phyloP scores from a whole-genome alignment of 345 rosid genomes.

The Ceriops zippeliana region DNA sequence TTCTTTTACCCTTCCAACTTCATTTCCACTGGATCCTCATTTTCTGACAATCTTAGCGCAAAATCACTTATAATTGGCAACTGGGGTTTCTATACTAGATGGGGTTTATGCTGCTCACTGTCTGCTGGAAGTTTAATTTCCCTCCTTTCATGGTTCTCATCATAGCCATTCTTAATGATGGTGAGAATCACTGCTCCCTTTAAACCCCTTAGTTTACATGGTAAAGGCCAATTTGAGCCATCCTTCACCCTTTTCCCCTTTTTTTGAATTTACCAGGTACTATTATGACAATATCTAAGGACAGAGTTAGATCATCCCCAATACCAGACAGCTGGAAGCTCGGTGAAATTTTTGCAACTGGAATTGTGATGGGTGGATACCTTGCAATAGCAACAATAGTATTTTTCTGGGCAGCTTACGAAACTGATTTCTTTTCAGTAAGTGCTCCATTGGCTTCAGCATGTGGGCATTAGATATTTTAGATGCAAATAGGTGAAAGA shows the following conservation, averaged over 20 bases:
- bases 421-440: constrained; percentile 69
- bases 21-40: not conserved
- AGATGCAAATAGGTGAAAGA: no score
- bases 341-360: constrained; percentile 83
- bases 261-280: constrained; percentile 42
- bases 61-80: constrained; percentile 1
- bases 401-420: constrained; percentile 61
- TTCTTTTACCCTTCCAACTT: not conserved
- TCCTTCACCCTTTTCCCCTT: not conserved
- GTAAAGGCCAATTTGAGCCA: not conserved
- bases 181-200: constrained; percentile 19
- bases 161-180: constrained; percentile 78
- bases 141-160: constrained; percentile 89
- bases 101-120: constrained; percentile 72
- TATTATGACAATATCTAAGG: constrained; percentile 92
- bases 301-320: constrained; percentile 88
- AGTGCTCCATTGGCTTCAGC: not conserved
- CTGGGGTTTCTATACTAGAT: constrained; percentile 33
- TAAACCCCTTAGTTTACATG: not conserved
- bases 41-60: not conserved
- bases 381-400: constrained; percentile 66
- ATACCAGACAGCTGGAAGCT: constrained; percentile 88
- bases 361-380: constrained; percentile 70
- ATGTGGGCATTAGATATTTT: not conserved
- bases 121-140: constrained; percentile 68